Base-by-base conservation (phyloP, 768 basidiomycete species). In the Trametes cinnabarina region DNA sequence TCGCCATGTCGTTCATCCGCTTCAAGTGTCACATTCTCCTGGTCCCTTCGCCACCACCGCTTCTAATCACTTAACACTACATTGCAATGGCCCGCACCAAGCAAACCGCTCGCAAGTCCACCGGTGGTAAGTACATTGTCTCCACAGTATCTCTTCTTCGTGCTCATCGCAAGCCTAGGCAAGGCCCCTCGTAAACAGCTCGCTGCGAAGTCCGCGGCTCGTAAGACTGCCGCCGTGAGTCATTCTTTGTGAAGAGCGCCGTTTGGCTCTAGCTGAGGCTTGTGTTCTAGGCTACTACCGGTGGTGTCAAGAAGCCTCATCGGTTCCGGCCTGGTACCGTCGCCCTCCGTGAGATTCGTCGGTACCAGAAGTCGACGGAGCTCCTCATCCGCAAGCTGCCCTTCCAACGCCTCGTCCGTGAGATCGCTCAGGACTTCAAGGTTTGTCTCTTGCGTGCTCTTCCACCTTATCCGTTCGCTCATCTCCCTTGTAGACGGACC, bases 101-200 rank as follows among this genome's bases (percentile, higher is more conserved):
- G 74, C 86, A 88, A 78, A 87, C 86, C 51, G 86, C 86, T 47
- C 85, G 85, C 77, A 88, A 88, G 75, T 86, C 85, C 47, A 88
- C 86, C 55, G 86, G 86, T 80, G 30, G 30, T 32, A 32, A 7
- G 30, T 32, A 32, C 30, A 32, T 32, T 32, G 7, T 7, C 30
- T 32, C 30, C 6, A 7, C 30, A 6, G 30, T 12, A 6, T 32
- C 7, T 32, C 30, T n/a, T n/a, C n/a, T n/a, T n/a, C n/a, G n/a
- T n/a, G 30, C 30, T 32, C 30, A 32, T 32, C 12, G 30, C 7
- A 6, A 32, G 6, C 7, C 12, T 12, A 32, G 86, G 86, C 82
- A 83, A 84, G 70, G 82, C 83, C 5, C 86, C 83, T 48, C 86
- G 86, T 76, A 87, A 87, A 72, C 86, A 87, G 71, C 80, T 87